phyloP scores from a whole-genome alignment of 306 rosid genomes.

The Prunus fruticosa region DNA sequence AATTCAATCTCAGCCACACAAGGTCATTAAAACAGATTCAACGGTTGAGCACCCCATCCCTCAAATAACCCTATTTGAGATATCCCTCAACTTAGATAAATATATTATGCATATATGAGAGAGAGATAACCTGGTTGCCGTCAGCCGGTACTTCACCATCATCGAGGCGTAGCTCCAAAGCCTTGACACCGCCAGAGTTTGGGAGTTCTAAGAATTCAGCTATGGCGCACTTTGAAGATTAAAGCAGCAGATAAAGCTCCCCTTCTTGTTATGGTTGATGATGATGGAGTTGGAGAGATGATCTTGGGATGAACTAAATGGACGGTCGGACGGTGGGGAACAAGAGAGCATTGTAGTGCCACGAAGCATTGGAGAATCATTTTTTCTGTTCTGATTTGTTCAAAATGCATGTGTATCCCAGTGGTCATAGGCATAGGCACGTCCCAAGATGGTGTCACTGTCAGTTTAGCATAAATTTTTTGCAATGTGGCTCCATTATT shows the following conservation, averaged over 20 bases:
- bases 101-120: neutral
- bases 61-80: too few species aligned
- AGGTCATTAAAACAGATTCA: too few species aligned
- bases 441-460: too few species aligned
- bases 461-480: too few species aligned
- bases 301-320: neutral
- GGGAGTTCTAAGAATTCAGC: slow-evolving; percentile 64
- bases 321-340: slow-evolving; percentile 5
- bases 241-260: slow-evolving; percentile 25
- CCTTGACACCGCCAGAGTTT: slow-evolving; percentile 72
- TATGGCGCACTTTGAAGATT: slow-evolving; percentile 34
- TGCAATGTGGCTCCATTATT: too few species aligned
- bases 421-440: too few species aligned
- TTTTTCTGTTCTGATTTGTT: neutral
- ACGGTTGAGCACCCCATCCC: too few species aligned
- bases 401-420: too few species aligned
- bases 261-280: slow-evolving; percentile 29
- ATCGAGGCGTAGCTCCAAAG: slow-evolving; percentile 68
- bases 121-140: slow-evolving; percentile 64
- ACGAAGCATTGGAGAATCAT: slow-evolving; percentile 28
- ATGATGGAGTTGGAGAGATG: slow-evolving; percentile 5
- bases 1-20: too few species aligned
- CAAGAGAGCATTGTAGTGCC: slow-evolving; percentile 5
- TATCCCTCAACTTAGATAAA: too few species aligned
- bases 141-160: slow-evolving; percentile 59